Conservation (phyloP, 2,329 filamentous ascomycete species). For the Hymenoscyphus infarciens region DNA sequence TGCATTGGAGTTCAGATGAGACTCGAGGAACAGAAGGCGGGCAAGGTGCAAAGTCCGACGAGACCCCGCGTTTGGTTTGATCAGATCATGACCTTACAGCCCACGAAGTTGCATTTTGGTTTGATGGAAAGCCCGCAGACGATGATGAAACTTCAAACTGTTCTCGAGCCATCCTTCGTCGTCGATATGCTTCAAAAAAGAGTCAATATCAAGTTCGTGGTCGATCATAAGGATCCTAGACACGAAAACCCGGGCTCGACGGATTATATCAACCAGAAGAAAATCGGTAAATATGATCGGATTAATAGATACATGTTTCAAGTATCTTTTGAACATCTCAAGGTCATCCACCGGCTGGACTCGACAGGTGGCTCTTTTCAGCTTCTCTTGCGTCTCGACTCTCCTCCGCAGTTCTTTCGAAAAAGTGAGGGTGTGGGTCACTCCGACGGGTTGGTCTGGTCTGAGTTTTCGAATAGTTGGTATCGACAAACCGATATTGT, state of each 20-base stretch:
- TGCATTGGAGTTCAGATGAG: slow-evolving; percentile 15
- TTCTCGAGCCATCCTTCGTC: slow-evolving; percentile 33
- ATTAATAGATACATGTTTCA: slow-evolving; percentile 35
- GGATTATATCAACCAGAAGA: slow-evolving; percentile 8
- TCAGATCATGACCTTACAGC: slow-evolving; percentile 40
- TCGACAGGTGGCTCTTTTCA: slow-evolving; percentile 35
- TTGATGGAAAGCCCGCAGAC: slow-evolving; percentile 49
- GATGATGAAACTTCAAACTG: slow-evolving; percentile 58
- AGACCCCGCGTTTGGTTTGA: slow-evolving; percentile 35
- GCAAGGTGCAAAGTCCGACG: slow-evolving; percentile 34
- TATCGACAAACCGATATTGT: slow-evolving; percentile 62
- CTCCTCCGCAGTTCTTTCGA: slow-evolving; percentile 41
- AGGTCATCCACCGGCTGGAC: slow-evolving; percentile 41
- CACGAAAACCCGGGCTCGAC: slow-evolving; percentile 16
- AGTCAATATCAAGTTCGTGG: slow-evolving; percentile 41
- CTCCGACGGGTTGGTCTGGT: slow-evolving; percentile 46
- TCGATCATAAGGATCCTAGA: slow-evolving; percentile 31
- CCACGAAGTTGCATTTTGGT: slow-evolving; percentile 58
- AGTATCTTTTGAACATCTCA: slow-evolving; percentile 42
- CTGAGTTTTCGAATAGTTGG: slow-evolving; percentile 54
- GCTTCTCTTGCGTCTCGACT: slow-evolving; percentile 47
- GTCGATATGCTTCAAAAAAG: slow-evolving; percentile 40
- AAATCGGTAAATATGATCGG: slow-evolving; percentile 24
- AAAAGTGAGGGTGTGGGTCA: slow-evolving; percentile 33
- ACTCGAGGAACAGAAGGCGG: slow-evolving; percentile 2